Evolutionary conservation across 1,284 basidiomycete species (phyloP).

Genomic region (Fomitopsis palustris): DNA sequence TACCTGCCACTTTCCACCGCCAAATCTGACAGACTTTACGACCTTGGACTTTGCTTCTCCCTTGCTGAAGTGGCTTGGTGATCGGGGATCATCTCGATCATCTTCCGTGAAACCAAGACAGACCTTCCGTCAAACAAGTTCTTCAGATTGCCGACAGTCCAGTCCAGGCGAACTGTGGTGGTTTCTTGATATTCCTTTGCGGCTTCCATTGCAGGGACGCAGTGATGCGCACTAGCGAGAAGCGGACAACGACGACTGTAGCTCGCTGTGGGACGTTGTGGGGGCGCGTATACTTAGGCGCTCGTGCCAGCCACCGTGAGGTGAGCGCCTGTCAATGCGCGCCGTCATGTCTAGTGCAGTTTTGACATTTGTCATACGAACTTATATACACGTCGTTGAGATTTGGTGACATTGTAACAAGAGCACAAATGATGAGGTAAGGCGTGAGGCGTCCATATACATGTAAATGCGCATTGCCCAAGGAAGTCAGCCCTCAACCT

Average conservation of each 20-base stretch:
- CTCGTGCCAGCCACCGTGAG: not conserved
- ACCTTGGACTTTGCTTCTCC: constrained; percentile 72
- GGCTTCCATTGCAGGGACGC: not conserved
- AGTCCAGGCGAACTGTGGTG: constrained; percentile 67
- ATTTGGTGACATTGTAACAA: not conserved
- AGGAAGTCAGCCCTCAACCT: not conserved
- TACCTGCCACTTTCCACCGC: constrained; percentile 71
- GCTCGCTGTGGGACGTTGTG: not conserved
- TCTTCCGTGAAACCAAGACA: not conserved
- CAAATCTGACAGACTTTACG: constrained; percentile 63
- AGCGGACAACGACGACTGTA: not conserved
- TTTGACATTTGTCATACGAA: no score
- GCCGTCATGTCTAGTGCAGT: no score
- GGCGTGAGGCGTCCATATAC: not conserved
- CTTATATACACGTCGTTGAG: no score
- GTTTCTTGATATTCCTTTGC: constrained; percentile 45
- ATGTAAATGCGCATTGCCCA: not conserved
- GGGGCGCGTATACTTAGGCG: not conserved
- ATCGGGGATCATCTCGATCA: constrained; percentile 1
- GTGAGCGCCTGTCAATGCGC: not conserved
- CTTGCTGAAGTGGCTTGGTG: constrained; percentile 35
- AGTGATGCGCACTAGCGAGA: not conserved
- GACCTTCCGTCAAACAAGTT: constrained; percentile 69
- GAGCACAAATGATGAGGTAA: not conserved
- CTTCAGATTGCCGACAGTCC: constrained; percentile 68